Percentiles rank a stretch among this genome's conserved stretches.
These are phyloP conservation scores for Arctostaphylos glauca DNA, from an alignment of 148 eudicot genomes.

Conservation along the genomic window DNA sequence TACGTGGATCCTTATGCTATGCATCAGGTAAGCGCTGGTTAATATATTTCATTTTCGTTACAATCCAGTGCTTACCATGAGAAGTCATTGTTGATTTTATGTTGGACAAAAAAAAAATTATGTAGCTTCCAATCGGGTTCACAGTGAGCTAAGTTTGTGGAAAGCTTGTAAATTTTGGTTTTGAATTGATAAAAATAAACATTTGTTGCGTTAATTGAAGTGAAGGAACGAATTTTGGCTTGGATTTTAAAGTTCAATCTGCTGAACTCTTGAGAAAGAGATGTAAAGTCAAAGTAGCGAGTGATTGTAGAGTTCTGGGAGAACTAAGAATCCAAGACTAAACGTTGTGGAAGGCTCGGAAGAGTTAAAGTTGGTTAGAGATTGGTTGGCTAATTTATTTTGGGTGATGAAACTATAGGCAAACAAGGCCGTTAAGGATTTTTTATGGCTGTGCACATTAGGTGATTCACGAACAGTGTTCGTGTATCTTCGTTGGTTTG, in stretches of 20 bases:
- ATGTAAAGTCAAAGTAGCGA: not conserved
- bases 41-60: not conserved
- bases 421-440: not conserved
- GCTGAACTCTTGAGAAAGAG: not conserved
- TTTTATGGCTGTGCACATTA: not conserved
- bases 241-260: not conserved
- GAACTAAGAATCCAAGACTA: not conserved
- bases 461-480: not conserved
- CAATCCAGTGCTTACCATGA: not conserved
- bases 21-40: constrained; percentile 52
- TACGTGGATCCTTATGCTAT: constrained; percentile 41
- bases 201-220: not conserved
- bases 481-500: not conserved
- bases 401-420: not conserved
- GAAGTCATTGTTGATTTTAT: not conserved
- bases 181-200: not conserved
- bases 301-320: not conserved
- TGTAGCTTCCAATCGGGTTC: constrained; percentile 11
- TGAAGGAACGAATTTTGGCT: not conserved
- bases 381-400: not conserved
- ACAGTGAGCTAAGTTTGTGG: not conserved
- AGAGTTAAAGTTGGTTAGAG: not conserved
- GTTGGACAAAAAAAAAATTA: not conserved
- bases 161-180: not conserved
- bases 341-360: not conserved